phyloP scores from a whole-genome alignment of 2,329 filamentous ascomycete species.

The Clonostachys rosea region DNA sequence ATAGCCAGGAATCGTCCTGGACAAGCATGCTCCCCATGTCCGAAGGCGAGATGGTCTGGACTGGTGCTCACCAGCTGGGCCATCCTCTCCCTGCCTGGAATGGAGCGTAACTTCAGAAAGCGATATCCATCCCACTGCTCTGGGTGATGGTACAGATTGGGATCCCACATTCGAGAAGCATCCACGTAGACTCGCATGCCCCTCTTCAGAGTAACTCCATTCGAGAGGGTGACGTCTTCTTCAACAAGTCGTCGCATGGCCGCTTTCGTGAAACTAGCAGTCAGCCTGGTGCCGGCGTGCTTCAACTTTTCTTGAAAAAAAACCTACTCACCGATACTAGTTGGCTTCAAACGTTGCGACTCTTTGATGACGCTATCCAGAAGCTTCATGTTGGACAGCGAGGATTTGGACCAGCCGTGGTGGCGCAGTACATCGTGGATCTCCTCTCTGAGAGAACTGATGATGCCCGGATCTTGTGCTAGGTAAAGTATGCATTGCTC shows the following conservation, averaged over 20 bases:
- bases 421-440: constrained; percentile 9
- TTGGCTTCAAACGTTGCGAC: constrained; percentile 13
- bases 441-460: constrained; percentile 34
- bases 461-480: constrained; percentile 28
- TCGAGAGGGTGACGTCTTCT: constrained; percentile 8
- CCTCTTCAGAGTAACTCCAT: constrained; percentile 10
- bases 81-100: constrained; percentile 11
- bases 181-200: constrained; percentile 8
- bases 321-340: constrained; percentile 5
- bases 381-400: constrained; percentile 13
- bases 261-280: constrained; percentile 21
- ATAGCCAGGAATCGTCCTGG: constrained; percentile 35
- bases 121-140: constrained; percentile 13
- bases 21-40: constrained; percentile 32
- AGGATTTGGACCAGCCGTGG: constrained; percentile 9
- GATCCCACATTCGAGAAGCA: constrained; percentile 10
- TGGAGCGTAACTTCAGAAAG: constrained; percentile 16
- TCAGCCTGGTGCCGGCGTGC: constrained; percentile 14
- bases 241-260: constrained; percentile 3
- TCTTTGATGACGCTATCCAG: constrained; percentile 18
- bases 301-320: neutral
- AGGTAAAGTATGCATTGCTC: constrained; percentile 14
- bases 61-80: constrained; percentile 26
- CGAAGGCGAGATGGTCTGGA: constrained; percentile 25
- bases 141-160: constrained; percentile 8